phyloP scores from a whole-genome alignment of 306 rosid genomes.

The Castanea sativa region DNA sequence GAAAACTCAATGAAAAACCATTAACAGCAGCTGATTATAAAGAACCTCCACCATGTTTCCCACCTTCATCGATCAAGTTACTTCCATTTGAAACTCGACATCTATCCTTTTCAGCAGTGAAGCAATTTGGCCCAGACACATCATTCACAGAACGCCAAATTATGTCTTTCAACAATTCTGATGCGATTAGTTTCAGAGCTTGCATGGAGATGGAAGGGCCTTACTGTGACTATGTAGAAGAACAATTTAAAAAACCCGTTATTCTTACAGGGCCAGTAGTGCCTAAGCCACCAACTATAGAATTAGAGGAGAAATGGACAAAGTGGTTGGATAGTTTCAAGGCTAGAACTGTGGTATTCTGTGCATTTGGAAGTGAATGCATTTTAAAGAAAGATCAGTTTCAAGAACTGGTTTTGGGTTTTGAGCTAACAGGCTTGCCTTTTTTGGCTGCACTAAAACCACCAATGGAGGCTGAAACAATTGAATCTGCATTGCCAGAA shows the following conservation, averaged over 20 bases:
- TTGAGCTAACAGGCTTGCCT: slow-evolving; percentile 37
- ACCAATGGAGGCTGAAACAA: slow-evolving; percentile 13
- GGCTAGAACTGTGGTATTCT: slow-evolving; percentile 18
- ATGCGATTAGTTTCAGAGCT: slow-evolving; percentile 9
- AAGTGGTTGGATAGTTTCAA: slow-evolving; percentile 19
- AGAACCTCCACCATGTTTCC: too few species aligned
- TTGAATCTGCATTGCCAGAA: slow-evolving; percentile 28
- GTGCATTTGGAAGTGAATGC: slow-evolving; percentile 9
- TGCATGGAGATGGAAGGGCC: slow-evolving; percentile 34
- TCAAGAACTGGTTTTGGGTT: slow-evolving; percentile 31
- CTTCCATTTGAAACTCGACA: too few species aligned
- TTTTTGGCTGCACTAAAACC: slow-evolving; percentile 37
- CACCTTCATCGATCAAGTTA: too few species aligned
- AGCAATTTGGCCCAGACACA: too few species aligned
- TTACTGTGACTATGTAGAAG: not conserved
- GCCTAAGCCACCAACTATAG: not conserved
- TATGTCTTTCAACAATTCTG: too few species aligned
- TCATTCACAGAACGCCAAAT: too few species aligned
- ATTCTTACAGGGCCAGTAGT: slow-evolving; percentile 28
- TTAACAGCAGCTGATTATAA: too few species aligned
- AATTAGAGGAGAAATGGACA: slow-evolving; percentile 31
- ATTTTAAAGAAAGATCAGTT: slow-evolving; percentile 15
- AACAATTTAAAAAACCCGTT: slow-evolving; percentile 11
- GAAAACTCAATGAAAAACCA: too few species aligned
- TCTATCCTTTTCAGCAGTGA: too few species aligned